These are phyloP conservation scores for Phytophthora tentaculata DNA, from an alignment of 352 stramenopile genomes.

Conservation along the genomic window DNA sequence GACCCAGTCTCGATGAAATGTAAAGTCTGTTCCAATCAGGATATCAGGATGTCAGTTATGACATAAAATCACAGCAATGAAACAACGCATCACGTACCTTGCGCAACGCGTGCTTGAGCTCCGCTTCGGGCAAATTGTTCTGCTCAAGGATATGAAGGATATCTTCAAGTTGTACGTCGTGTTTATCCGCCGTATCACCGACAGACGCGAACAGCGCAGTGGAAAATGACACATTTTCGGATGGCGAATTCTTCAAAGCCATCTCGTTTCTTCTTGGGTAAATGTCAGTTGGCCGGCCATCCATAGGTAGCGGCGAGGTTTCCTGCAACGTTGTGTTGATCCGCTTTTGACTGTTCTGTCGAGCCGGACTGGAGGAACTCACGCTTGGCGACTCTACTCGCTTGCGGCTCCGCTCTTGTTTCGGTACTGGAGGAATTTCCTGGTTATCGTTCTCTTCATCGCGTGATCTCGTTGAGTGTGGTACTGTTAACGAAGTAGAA, in stretches of 20 bases:
- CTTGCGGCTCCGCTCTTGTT: conserved; percentile 53
- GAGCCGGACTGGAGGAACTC: conserved; percentile 44
- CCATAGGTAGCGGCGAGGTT: background rate
- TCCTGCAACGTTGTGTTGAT: conserved; percentile 38
- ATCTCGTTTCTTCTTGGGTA: conserved; percentile 1
- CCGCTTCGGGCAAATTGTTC: conserved; percentile 54
- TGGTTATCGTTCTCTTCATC: conserved; percentile 35
- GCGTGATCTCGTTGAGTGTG: conserved; percentile 18
- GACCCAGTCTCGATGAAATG: conserved; percentile 34
- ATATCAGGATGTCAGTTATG: conserved; percentile 1
- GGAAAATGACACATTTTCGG: conserved; percentile 8
- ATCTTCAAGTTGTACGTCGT: conserved; percentile 43
- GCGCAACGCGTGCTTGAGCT: conserved; percentile 49
- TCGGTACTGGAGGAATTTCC: conserved; percentile 6
- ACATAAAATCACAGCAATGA: background rate
- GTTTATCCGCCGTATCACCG: conserved; percentile 14
- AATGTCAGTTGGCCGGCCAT: conserved; percentile 4
- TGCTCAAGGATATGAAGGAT: conserved; percentile 46
- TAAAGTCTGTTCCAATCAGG: conserved; percentile 36
- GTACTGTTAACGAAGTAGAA: conserved; percentile 10
- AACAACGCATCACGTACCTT: conserved; percentile 41
- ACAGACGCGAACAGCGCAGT: conserved; percentile 11
- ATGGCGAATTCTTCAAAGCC: background rate
- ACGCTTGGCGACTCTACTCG: conserved; percentile 54
- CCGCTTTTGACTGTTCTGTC: conserved; percentile 50